Evolutionary conservation across 441 rosid genomes (phyloP).

Genomic region (Raphanus hybrid): DNA sequence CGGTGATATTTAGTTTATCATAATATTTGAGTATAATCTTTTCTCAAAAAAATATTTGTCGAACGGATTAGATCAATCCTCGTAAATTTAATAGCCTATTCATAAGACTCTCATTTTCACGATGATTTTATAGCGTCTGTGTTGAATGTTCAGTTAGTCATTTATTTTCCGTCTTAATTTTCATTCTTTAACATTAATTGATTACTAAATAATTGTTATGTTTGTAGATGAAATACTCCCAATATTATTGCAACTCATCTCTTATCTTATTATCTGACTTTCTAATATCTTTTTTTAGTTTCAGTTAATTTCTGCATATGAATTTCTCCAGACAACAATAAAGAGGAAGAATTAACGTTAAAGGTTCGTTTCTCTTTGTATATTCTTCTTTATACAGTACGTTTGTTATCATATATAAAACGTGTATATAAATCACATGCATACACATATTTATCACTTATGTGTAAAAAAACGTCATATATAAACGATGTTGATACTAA

Average conservation of each 20-base stretch:
- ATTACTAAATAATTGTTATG: not conserved
- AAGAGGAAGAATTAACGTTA: slow-evolving; percentile 3
- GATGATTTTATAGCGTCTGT: slow-evolving; percentile 1
- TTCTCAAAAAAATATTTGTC: not conserved
- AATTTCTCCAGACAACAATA: slow-evolving; percentile 10
- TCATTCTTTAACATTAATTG: slow-evolving; percentile 7
- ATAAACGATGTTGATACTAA: not conserved
- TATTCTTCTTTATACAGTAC: slow-evolving; percentile 11
- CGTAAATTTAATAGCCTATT: not conserved
- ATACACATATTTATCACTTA: not conserved
- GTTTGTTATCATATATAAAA: slow-evolving; percentile 19
- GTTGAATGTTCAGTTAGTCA: slow-evolving; percentile 9
- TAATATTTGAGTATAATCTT: not conserved
- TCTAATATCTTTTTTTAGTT: not conserved
- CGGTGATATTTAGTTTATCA: not conserved
- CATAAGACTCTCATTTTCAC: slow-evolving; percentile 26
- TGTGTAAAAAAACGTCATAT: slow-evolving; percentile 1
- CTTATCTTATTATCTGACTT: not conserved
- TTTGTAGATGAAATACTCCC: slow-evolving; percentile 8
- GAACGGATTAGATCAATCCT: slow-evolving; percentile 19
- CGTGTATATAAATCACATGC: slow-evolving; percentile 21
- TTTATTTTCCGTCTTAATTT: slow-evolving; percentile 12
- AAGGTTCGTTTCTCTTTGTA: slow-evolving; percentile 37
- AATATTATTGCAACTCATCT: slow-evolving; percentile 43
- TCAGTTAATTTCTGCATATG: slow-evolving; percentile 3